These are phyloP conservation scores for Rhodotorula mucilaginosa DNA, from an alignment of 1,284 basidiomycete species.

Conservation along the genomic window DNA sequence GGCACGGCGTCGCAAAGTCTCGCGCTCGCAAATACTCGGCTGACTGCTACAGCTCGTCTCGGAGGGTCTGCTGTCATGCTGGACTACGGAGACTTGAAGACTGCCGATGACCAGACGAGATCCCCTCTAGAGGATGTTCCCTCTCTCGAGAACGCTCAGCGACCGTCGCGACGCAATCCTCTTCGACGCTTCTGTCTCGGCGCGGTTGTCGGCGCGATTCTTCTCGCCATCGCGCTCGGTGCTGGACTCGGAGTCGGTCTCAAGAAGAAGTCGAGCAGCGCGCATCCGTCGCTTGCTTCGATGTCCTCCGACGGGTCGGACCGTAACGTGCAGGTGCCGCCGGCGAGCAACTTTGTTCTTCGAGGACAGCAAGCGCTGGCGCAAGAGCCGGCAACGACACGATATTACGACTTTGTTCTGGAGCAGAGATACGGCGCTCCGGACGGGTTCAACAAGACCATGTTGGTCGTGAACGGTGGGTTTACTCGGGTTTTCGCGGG, in stretches of 20 bases:
- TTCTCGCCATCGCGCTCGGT: neutral
- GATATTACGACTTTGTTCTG: slow-evolving; percentile 31
- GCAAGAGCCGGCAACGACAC: slow-evolving; percentile 18
- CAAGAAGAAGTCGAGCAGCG: neutral
- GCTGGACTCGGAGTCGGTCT: neutral
- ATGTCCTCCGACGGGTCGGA: neutral
- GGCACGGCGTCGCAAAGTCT: too few relatives aligned
- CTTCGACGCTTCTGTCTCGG: neutral
- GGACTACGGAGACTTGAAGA: too few relatives aligned
- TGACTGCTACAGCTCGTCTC: too few relatives aligned
- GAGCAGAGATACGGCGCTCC: slow-evolving; percentile 35
- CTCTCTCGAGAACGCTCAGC: neutral
- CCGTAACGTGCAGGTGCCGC: neutral
- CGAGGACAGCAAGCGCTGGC: neutral
- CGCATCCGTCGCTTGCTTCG: neutral
- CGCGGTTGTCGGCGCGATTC: neutral
- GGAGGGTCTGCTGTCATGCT: too few relatives aligned
- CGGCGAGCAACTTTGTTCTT: neutral
- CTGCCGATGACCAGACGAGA: too few relatives aligned
- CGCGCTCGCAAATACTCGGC: too few relatives aligned
- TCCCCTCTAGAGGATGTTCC: too few relatives aligned
- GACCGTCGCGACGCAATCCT: neutral
- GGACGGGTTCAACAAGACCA: slow-evolving; percentile 33
- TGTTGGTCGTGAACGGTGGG: slow-evolving; percentile 40
- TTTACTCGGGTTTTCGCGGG: neutral